Evolutionary conservation across 163 green algal species (phyloP), one percentile per base, ranked within the genome.

Genomic region (Volvox carteri): DNA sequence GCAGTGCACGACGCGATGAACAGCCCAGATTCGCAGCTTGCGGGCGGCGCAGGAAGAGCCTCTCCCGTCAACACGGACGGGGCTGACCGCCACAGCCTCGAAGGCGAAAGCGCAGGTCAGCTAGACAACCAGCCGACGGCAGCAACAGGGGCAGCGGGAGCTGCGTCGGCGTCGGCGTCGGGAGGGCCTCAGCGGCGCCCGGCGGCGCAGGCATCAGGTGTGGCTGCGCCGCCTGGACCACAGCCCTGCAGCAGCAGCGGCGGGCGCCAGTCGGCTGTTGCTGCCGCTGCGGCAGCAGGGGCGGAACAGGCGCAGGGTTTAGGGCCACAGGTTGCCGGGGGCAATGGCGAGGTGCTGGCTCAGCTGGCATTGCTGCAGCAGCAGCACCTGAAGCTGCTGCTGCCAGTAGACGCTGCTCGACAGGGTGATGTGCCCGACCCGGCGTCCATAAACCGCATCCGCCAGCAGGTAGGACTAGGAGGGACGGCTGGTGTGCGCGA

Each of bases 311-410:
- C n/a, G n/a, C n/a, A n/a, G 48, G 12, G 48, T 14, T 58, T 58
- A 11, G 48, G 12, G 12, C 48, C 12, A 11, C 48, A 58, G 58
- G 11, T 18, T 18, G 58, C 58, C 21, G 28, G 62, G 30, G 62
- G 6, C 30, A 30, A 5, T 41, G n/a, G 8, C 33, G 30, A 39
- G 16, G 14, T 39, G 42, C 3, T 65, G 73, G 25, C 42, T 33
- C 73, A 80, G 73, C 41, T 80, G 73, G 4, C 42, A 28, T 28
- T 56, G 42, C 44, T 83, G 67, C 83, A 88, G 83, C 67, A 83
- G 83, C 83, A 88, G 68, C 70, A 81, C 42, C 83, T 88, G 67
- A 42, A 73, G 50, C 83, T 88, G 37, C 83, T 88, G 52, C 67
- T 50, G 35, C 33, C 68, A 28, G 67, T 88, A 21, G 83, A 88